Base-by-base conservation (phyloP, 371 early-diverging fungal genomes). In the Fennellomyces sp. region DNA sequence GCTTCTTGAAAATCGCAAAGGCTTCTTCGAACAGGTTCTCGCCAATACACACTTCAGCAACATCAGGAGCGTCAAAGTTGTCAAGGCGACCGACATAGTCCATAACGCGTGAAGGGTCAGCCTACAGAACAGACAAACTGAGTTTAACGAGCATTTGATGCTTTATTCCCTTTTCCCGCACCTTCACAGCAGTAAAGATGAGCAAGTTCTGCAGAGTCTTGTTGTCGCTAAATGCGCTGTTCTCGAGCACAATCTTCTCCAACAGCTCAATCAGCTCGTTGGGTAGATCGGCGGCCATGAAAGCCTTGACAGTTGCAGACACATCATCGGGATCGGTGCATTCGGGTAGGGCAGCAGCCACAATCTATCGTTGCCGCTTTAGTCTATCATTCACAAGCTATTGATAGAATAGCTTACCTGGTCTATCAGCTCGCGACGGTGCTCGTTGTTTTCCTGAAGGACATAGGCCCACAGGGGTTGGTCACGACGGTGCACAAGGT, bases 281-380 rank as follows among this genome's bases (percentile, higher is more conserved):
- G 12, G 97, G 96, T 29, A 98, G 84, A 52, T 94, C 91, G 26
- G 98, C 97, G 25, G 89, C 89, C 97, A 98, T 97, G 64, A 98
- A 97, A 1, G 97, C 97, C 82, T 97, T 97, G 62, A 98, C 99
- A 17, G 97, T 91, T 45, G 89, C 78, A 2, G 97, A 97, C 2
- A 98, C 97, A 71, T 97, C 96, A 68, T 98, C 99, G 35, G 98
- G 96, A 60, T 95, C 96, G 45, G 86, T 88, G 36, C 94, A 94
- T 67, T 97, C 99, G 26, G 96, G 93, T 23, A 97, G 81, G 17
- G 94, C 97, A 28, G 92, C 88, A 15, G 86, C 90, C 5, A 91
- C 90, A 27, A 92, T 81, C 74, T 65, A 42, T 42, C 6, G 1
- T 6, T 2, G 8, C 38, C 13, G 56, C 19, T 49, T 15, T 50